phyloP scores from a whole-genome alignment of 257 asterid genomes.

The Nicotiana undulata region DNA sequence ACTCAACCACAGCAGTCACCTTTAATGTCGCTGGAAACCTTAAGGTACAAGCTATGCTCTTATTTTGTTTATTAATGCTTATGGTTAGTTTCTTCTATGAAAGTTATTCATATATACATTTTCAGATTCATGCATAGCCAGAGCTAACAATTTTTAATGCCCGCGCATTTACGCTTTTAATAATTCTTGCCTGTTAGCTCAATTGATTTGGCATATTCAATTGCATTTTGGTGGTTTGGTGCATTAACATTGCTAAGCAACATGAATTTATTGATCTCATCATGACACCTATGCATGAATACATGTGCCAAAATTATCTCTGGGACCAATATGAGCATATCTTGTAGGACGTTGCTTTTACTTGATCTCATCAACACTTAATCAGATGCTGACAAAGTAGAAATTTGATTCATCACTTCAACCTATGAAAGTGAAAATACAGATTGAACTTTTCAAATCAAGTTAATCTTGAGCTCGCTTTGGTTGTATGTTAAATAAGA shows the following conservation, averaged over 20 bases:
- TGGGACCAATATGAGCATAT: neutral
- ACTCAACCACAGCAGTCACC: conserved; percentile 96
- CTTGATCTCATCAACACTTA: neutral
- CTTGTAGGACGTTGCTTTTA: neutral
- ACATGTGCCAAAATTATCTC: neutral
- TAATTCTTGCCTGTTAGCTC: neutral
- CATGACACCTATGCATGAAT: neutral
- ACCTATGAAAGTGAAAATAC: neutral
- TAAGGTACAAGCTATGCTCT: conserved; percentile 39
- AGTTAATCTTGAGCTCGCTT: neutral
- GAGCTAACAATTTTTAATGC: neutral
- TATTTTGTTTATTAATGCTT: neutral
- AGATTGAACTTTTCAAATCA: neutral
- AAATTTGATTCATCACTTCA: neutral
- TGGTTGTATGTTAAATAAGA: neutral
- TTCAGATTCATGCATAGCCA: neutral
- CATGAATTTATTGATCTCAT: neutral
- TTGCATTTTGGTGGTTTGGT: neutral
- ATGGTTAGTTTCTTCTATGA: neutral
- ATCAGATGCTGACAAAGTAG: neutral
- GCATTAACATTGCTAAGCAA: neutral
- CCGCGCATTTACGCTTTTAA: neutral
- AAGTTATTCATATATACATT: neutral
- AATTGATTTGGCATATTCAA: neutral
- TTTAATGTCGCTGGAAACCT: conserved; percentile 98